Conservation (phyloP, 2,329 filamentous ascomycete genomes). For the Sporothrix luriei region DNA sequence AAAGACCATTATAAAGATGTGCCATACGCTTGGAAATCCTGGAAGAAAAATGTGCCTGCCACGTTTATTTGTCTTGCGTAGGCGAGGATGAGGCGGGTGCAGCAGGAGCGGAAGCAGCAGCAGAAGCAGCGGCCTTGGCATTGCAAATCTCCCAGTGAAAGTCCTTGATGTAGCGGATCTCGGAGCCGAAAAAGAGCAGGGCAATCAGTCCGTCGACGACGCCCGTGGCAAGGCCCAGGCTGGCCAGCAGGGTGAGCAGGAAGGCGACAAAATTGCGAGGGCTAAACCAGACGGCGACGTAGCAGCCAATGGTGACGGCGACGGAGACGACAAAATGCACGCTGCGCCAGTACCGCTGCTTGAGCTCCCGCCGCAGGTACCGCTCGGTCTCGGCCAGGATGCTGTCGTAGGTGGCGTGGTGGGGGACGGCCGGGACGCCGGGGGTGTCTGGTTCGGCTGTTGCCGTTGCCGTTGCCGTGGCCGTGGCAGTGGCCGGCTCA, state of each 20-base stretch:
- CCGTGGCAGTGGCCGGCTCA: background rate
- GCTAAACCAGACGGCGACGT: slow-evolving; percentile 84
- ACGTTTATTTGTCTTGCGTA: slow-evolving; percentile 4
- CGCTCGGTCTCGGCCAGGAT: slow-evolving; percentile 70
- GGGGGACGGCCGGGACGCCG: slow-evolving; percentile 5
- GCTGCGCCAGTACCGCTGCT: slow-evolving; percentile 71
- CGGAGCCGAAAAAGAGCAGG: slow-evolving; percentile 80
- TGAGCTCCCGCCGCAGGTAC: slow-evolving; percentile 71
- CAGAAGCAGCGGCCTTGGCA: slow-evolving; percentile 54
- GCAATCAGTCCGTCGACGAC: slow-evolving; percentile 84
- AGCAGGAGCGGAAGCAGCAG: no score
- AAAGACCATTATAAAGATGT: background rate
- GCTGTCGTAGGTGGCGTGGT: slow-evolving; percentile 54
- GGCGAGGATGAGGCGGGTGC: background rate
- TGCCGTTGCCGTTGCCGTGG: background rate
- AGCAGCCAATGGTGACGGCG: slow-evolving; percentile 69
- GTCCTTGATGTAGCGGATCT: slow-evolving; percentile 80
- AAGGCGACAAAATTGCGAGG: slow-evolving; percentile 72
- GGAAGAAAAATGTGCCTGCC: background rate
- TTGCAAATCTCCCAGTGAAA: slow-evolving; percentile 91
- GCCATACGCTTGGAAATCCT: background rate
- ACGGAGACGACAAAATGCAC: slow-evolving; percentile 73
- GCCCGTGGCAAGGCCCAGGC: slow-evolving; percentile 74
- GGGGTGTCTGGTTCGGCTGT: background rate
- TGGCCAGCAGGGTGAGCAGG: slow-evolving; percentile 75